Percentiles rank a stretch among this genome's conserved stretches.
phyloP scores from a whole-genome alignment of 306 rosid genomes.

The Cucurbita ficifolia region DNA sequence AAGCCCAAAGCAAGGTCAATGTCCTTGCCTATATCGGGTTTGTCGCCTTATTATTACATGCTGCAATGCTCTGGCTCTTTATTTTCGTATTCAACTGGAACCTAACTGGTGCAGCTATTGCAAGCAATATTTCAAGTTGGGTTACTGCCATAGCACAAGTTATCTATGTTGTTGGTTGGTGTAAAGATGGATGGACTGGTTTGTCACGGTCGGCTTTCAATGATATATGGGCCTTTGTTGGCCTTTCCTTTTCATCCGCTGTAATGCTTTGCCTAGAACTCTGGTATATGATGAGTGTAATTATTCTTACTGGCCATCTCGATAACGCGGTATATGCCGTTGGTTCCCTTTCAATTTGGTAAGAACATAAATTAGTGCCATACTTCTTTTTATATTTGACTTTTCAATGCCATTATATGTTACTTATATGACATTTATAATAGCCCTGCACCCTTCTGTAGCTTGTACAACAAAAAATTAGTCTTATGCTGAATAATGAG shows the following conservation, averaged over 20 bases:
- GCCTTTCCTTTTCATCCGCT: constrained; percentile 85
- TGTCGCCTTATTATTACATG: constrained; percentile 30
- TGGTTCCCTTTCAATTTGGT: constrained; percentile 81
- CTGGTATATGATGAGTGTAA: constrained; percentile 72
- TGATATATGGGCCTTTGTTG: constrained; percentile 70
- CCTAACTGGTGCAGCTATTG: constrained; percentile 56
- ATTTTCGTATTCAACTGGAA: constrained; percentile 39
- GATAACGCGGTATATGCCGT: constrained; percentile 54
- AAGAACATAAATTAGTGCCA: constrained; percentile 8
- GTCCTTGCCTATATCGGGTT: constrained; percentile 64
- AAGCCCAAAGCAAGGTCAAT: constrained; percentile 65
- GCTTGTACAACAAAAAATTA: background rate
- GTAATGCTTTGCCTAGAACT: constrained; percentile 86
- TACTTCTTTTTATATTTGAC: background rate
- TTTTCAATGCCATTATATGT: background rate
- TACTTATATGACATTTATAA: background rate
- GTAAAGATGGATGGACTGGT: constrained; percentile 80
- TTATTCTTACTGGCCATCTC: constrained; percentile 65
- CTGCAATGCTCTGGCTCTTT: constrained; percentile 50
- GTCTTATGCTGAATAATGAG: background rate
- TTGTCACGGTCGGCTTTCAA: constrained; percentile 53
- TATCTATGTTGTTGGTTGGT: constrained; percentile 58
- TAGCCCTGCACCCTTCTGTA: background rate
- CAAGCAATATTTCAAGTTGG: constrained; percentile 61
- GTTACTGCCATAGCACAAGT: constrained; percentile 37